These are phyloP conservation scores for Perilla frutescens DNA, from an alignment of 257 asterid genomes.

Conservation along the genomic window DNA sequence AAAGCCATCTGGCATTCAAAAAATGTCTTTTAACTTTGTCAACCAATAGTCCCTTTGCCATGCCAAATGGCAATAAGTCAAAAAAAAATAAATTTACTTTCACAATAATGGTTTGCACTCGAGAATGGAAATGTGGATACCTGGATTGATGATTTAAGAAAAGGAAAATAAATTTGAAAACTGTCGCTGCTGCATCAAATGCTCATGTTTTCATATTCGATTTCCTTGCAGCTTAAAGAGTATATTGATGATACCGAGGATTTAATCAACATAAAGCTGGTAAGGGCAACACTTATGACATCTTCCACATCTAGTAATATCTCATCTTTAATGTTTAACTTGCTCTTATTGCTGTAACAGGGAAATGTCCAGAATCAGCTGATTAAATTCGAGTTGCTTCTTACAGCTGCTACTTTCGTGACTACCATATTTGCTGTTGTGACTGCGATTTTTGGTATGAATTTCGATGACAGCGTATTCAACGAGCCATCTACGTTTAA, in stretches of 20 bases:
- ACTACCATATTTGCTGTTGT: constrained; percentile 85
- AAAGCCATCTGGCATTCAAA: too few relatives aligned
- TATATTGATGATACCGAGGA: constrained; percentile 98
- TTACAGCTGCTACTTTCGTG: constrained; percentile 96
- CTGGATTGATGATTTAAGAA: too few relatives aligned
- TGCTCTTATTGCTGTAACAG: constrained; percentile 49
- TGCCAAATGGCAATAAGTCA: too few relatives aligned
- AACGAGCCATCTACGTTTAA: constrained; percentile 63
- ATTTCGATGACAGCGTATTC: constrained; percentile 69
- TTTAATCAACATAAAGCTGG: constrained; percentile 93
- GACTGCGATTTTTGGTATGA: constrained; percentile 95
- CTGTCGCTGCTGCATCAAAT: constrained; percentile 11
- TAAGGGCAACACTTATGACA: constrained; percentile 31
- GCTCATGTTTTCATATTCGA: constrained; percentile 11
- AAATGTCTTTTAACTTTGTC: too few relatives aligned
- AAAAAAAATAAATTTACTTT: too few relatives aligned
- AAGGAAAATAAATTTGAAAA: background rate
- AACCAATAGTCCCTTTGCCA: too few relatives aligned
- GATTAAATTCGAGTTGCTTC: constrained; percentile 89
- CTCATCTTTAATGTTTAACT: background rate
- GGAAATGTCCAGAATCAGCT: constrained; percentile 96
- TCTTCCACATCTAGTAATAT: constrained; percentile 12
- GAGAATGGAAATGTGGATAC: too few relatives aligned
- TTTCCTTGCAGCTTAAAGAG: constrained; percentile 85
- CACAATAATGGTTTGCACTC: too few relatives aligned